phyloP scores from a whole-genome alignment of 2,329 filamentous ascomycete genomes.

The Fonsecaea monophora region DNA sequence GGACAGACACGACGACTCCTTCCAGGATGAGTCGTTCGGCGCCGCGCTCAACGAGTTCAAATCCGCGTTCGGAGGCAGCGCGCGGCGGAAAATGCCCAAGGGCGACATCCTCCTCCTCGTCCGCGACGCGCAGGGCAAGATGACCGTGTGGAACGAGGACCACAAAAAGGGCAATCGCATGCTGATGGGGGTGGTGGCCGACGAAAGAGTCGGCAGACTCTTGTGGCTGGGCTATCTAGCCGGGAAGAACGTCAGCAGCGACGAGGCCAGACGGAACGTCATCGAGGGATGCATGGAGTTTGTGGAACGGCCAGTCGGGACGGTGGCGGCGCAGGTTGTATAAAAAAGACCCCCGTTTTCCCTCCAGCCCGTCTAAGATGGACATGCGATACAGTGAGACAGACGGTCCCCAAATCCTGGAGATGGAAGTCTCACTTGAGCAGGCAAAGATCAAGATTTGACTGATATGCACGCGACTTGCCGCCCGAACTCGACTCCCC shows the following conservation, averaged over 20 bases:
- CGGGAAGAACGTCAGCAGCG: conserved; percentile 85
- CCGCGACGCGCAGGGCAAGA: conserved; percentile 68
- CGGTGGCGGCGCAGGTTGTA: conserved; percentile 78
- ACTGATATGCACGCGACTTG: too few relatives aligned
- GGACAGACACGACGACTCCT: conserved; percentile 52
- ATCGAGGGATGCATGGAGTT: conserved; percentile 88
- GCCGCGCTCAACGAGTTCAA: conserved; percentile 78
- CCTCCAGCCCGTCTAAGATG: too few relatives aligned
- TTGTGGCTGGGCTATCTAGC: conserved; percentile 91
- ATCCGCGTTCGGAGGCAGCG: conserved; percentile 76
- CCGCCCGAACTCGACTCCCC: too few relatives aligned
- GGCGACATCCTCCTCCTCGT: conserved; percentile 76
- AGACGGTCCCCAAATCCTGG: too few relatives aligned
- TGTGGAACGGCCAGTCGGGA: conserved; percentile 85
- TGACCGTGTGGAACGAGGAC: conserved; percentile 71
- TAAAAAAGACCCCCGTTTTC: conserved; percentile 25
- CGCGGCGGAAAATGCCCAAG: conserved; percentile 73
- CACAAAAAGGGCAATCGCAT: conserved; percentile 53
- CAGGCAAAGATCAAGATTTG: too few relatives aligned
- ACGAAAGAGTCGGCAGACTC: conserved; percentile 79
- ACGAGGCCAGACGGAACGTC: conserved; percentile 78
- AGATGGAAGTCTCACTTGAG: too few relatives aligned
- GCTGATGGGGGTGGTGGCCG: conserved; percentile 73
- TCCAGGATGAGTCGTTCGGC: conserved; percentile 75
- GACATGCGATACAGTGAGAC: neutral